phyloP scores from a whole-genome alignment of 805 yeast genomes.

The Wickerhamiella siamensis region DNA sequence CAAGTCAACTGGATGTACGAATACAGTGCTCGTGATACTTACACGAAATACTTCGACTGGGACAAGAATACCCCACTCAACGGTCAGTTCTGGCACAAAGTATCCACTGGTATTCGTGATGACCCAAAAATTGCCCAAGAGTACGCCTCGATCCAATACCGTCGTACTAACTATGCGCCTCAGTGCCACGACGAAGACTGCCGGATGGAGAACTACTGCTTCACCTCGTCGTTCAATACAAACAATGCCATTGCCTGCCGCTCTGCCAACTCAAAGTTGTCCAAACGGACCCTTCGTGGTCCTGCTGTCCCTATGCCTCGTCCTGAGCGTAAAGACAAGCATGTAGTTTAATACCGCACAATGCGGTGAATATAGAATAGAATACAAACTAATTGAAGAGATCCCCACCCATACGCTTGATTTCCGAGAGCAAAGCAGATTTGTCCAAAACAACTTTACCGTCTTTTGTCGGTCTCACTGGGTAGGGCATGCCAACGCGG shows the following conservation, averaged over 20 bases:
- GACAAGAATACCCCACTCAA: constrained; percentile 45
- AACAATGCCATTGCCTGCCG: constrained; percentile 19
- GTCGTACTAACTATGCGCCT: constrained; percentile 43
- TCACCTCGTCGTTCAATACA: constrained; percentile 22
- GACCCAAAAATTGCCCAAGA: constrained; percentile 34
- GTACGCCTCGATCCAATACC: constrained; percentile 35
- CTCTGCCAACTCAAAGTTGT: not conserved
- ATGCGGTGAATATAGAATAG: not conserved
- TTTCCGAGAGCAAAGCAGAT: constrained; percentile 60
- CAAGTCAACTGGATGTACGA: constrained; percentile 52
- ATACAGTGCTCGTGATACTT: constrained; percentile 49
- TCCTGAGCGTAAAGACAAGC: not conserved
- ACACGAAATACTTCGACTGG: constrained; percentile 37
- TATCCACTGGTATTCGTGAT: constrained; percentile 32
- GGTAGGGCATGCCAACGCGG: constrained; percentile 67
- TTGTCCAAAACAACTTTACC: constrained; percentile 37
- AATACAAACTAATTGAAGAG: constrained; percentile 18
- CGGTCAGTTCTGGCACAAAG: constrained; percentile 53
- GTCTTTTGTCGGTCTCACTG: constrained; percentile 29
- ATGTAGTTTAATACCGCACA: not conserved
- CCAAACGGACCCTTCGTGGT: not conserved
- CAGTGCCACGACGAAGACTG: constrained; percentile 29
- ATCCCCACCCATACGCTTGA: constrained; percentile 31
- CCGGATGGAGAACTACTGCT: constrained; percentile 31
- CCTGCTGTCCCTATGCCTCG: not conserved